Evolutionary conservation across 768 basidiomycete genomes (phyloP), one percentile per base, ranked within the genome.

Genomic region (Chalciporus pseudorubinellus): DNA sequence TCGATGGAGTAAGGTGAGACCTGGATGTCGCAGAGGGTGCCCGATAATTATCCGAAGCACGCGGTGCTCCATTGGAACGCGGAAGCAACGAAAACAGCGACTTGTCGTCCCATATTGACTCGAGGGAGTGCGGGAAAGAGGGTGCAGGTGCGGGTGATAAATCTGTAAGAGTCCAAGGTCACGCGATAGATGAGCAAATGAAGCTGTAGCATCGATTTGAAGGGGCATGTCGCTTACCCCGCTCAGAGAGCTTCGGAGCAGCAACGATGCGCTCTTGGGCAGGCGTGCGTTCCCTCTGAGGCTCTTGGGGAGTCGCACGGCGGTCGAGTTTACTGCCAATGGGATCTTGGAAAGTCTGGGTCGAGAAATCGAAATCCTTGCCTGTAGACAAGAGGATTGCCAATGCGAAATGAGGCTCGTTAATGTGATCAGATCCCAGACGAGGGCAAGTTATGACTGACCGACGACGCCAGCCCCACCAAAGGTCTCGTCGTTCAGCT

Each of bases 401-500:
- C 31, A 53, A 48, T 10, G 47, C 31, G 2, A n/a, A 31, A 8
- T 33, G 14, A 40, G 21, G 26, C 36, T 20, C 41, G 44, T 51
- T 24, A 62, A 48, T 44, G 46, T 29, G 6, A 49, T 56, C 50
- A 51, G 58, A 63, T 63, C 53, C 29, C 33, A 50, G 41, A 29
- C 34, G 9, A 28, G 14, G 50, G 43, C 3, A 29, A n/a, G 26
- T 11, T 33, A 18, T 16, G 48, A 72, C 87, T 77, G 66, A 94
- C 94, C 92, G 52, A 95, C 81, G 57, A 64, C 71, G 29, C 77
- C 84, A 44, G 74, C 57, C 36, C 72, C 79, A 26, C 95, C 97
- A 72, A 99, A 99, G 3, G 97, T 99, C 75, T 95, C 93, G 70
- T 95, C 92, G 71, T 99, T 98, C 60, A 95, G 67, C 59, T 95